Evolutionary conservation across 768 basidiomycete genomes (phyloP), one percentile per base, ranked within the genome.

Genomic region (Suillus cothurnatus): DNA sequence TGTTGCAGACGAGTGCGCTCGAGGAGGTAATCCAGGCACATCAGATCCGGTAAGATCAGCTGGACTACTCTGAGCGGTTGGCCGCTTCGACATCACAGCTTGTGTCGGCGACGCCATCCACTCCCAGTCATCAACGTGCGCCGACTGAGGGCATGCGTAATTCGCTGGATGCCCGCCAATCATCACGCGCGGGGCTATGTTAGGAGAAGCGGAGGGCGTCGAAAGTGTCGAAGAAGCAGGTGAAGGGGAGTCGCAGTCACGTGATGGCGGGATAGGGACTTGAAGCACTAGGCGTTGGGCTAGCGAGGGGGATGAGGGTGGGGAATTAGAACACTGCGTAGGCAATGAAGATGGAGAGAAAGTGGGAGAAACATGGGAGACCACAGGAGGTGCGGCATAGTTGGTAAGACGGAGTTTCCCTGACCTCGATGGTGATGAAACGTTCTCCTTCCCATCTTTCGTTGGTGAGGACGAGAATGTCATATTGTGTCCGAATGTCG

Each of bases 341-440:
- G 57, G 38, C 1, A 39, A 12, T 11, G 57, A 21, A 11, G 68
- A 31, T 21, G 65, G 3, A n/a, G 66, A 53, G 19, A 67, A 45
- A 11, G 43, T 14, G 9, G 62, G 32, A 28, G 47, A 49, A 14
- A 62, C n/a, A 4, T 45, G 41, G 26, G 62, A 9, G 8, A 64
- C 63, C 26, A 61, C 26, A 1, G 59, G 61, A n/a, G 78, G 79
- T 43, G 79, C 71, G 6, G 67, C 74, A 56, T 80, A 80, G 59
- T 80, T 80, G 61, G 70, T 65, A 3, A 80, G 65, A 47, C 58
- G 68, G 57, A 80, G 69, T 66, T 70, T 72, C 26, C 75, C 77
- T 1, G 64, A 28, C 2, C 63, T 66, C 4, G 52, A 23, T 3
- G 64, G 52, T 9, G 32, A 45, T n/a, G 45, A 34, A 23, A 26